phyloP scores from a whole-genome alignment of 2,329 filamentous ascomycete species.

The Stagonosporopsis tanaceti region DNA sequence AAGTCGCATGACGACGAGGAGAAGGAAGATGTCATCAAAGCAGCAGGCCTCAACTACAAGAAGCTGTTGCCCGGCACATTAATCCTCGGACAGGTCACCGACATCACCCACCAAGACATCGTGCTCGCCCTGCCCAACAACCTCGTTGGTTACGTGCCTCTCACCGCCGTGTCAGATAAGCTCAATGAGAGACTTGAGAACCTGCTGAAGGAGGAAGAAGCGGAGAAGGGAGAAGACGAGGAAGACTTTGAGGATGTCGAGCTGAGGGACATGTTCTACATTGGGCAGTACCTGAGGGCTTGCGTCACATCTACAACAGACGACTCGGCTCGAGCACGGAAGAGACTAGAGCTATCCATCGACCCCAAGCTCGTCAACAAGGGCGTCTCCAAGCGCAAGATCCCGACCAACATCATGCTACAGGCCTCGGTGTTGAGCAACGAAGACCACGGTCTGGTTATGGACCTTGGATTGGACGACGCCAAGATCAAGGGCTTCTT shows the following conservation, averaged over 20 bases:
- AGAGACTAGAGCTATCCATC: conserved; percentile 86
- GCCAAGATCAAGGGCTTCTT: conserved; percentile 80
- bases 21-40: conserved; percentile 64
- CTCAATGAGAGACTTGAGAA: conserved; percentile 79
- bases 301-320: conserved; percentile 82
- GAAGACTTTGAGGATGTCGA: conserved; percentile 68
- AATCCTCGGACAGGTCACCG: conserved; percentile 84
- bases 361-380: conserved; percentile 81
- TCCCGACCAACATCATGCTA: conserved; percentile 78
- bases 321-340: conserved; percentile 72
- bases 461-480: conserved; percentile 83
- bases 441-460: conserved; percentile 94
- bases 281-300: conserved; percentile 89
- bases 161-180: conserved; percentile 87
- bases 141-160: conserved; percentile 84
- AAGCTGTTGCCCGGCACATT: conserved; percentile 85
- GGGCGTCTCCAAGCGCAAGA: conserved; percentile 73
- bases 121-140: conserved; percentile 90
- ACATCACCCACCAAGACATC: conserved; percentile 81
- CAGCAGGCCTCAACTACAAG: conserved; percentile 92
- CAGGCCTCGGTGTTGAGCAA: conserved; percentile 90
- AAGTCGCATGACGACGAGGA: conserved; percentile 54
- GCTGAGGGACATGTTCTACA: conserved; percentile 74
- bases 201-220: conserved; percentile 67
- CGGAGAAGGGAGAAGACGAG: conserved; percentile 62